Conservation (phyloP, 306 rosid genomes). For the Rosa persica region DNA sequence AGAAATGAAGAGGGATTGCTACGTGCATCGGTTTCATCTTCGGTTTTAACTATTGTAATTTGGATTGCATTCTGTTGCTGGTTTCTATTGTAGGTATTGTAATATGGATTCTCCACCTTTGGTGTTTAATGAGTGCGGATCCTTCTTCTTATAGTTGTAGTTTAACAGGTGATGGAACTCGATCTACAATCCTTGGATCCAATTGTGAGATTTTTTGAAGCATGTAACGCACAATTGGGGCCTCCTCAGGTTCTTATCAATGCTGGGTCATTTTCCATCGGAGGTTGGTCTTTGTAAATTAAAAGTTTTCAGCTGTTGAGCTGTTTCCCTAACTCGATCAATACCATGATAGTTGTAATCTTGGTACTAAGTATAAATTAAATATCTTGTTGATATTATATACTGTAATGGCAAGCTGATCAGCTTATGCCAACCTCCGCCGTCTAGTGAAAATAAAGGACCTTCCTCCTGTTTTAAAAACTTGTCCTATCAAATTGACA, state of each 20-base stretch:
- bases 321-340: conserved; percentile 5
- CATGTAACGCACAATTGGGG: conserved; percentile 79
- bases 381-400: background rate
- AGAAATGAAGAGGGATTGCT: too few species aligned
- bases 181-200: too few species aligned
- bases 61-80: too few species aligned
- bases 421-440: background rate
- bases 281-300: conserved; percentile 54
- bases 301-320: background rate
- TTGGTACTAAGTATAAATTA: background rate
- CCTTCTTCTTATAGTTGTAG: too few species aligned
- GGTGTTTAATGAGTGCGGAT: too few species aligned
- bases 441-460: background rate
- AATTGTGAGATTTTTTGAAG: too few species aligned
- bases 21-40: too few species aligned
- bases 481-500: background rate
- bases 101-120: too few species aligned
- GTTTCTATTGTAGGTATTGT: too few species aligned
- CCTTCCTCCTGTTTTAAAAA: background rate
- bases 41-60: too few species aligned
- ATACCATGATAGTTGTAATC: background rate
- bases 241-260: conserved; percentile 91
- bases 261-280: conserved; percentile 90
- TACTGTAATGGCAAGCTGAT: background rate
- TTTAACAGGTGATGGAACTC: too few species aligned